These are phyloP conservation scores for Lodderomyces elongisporus DNA, from an alignment of 1,139 yeast species.

Conservation along the genomic window DNA sequence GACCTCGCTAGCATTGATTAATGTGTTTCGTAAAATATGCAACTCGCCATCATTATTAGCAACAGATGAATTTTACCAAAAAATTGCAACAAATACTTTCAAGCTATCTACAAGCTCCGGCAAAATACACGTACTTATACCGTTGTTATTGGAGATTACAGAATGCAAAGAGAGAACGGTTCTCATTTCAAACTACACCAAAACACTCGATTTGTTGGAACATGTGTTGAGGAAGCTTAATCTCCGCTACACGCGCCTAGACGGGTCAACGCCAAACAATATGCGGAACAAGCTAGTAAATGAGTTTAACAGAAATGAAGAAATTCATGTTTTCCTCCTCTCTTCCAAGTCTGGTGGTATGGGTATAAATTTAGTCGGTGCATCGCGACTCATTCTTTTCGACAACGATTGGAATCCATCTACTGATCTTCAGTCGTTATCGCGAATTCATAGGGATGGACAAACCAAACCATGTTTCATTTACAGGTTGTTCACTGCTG, in stretches of 20 bases:
- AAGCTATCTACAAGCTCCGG: conserved; percentile 37
- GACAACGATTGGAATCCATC: conserved; percentile 97
- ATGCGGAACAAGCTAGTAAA: conserved; percentile 63
- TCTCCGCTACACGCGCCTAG: conserved; percentile 59
- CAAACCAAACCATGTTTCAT: conserved; percentile 74
- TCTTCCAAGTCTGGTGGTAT: conserved; percentile 95
- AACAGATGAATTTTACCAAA: conserved; percentile 32
- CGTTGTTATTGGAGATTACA: conserved; percentile 46
- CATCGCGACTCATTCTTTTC: conserved; percentile 74
- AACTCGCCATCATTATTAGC: conserved; percentile 68
- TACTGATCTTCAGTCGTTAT: conserved; percentile 91
- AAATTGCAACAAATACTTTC: conserved; percentile 8
- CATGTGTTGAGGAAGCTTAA: conserved; percentile 46
- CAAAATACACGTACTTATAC: conserved; percentile 51
- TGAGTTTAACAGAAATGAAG: conserved; percentile 51
- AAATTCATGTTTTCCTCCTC: conserved; percentile 62
- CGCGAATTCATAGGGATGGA: conserved; percentile 91
- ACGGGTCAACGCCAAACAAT: conserved; percentile 75
- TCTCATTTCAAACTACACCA: conserved; percentile 82
- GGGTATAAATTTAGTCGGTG: conserved; percentile 88
- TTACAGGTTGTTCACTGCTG: conserved; percentile 79
- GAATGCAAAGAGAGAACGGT: conserved; percentile 65
- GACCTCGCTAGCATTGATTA: conserved; percentile 64
- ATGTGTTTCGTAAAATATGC: conserved; percentile 73
- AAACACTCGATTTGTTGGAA: conserved; percentile 77